A percentile compares a stretch with the other conserved stretches of the same genome.
Evolutionary conservation across 2,329 filamentous ascomycete species (phyloP).

Genomic region (Sarocladium kiliense): DNA sequence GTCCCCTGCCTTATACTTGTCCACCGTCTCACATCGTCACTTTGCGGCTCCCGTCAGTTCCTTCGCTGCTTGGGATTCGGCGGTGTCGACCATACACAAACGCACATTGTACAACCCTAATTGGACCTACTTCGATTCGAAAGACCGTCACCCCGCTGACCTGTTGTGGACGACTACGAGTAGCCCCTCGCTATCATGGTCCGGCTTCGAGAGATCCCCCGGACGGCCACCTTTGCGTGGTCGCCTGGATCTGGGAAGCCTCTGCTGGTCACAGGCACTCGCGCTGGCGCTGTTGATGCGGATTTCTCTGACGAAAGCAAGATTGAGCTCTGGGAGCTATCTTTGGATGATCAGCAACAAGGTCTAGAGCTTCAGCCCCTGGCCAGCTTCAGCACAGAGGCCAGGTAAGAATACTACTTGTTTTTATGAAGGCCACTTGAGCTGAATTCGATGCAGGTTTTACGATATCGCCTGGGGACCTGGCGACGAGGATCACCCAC

Average conservation of each 20-base stretch:
- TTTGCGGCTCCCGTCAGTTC: constrained; percentile 1
- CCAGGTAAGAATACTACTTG: constrained; percentile 63
- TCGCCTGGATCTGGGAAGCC: constrained; percentile 75
- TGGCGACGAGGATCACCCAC: constrained; percentile 69
- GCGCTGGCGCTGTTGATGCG: constrained; percentile 89
- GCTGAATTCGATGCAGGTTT: constrained; percentile 55
- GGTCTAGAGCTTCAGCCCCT: constrained; percentile 81
- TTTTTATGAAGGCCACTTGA: background rate
- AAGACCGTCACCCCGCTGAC: background rate
- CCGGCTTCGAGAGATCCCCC: constrained; percentile 89
- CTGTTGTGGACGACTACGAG: constrained; percentile 1
- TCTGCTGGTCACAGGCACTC: constrained; percentile 86
- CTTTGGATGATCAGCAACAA: constrained; percentile 69
- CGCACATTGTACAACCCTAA: constrained; percentile 6
- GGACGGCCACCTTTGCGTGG: constrained; percentile 97
- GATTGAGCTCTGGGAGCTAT: constrained; percentile 92
- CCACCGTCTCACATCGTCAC: constrained; percentile 17
- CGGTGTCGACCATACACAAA: background rate
- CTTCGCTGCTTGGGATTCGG: background rate
- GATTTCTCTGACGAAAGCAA: constrained; percentile 98
- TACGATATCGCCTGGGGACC: constrained; percentile 95
- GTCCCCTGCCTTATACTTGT: constrained; percentile 2
- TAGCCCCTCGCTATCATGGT: constrained; percentile 59
- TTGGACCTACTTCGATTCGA: background rate
- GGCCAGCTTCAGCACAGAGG: constrained; percentile 79